phyloP scores from a whole-genome alignment of 106 monocot genomes.

The Cymbidium sinense region DNA sequence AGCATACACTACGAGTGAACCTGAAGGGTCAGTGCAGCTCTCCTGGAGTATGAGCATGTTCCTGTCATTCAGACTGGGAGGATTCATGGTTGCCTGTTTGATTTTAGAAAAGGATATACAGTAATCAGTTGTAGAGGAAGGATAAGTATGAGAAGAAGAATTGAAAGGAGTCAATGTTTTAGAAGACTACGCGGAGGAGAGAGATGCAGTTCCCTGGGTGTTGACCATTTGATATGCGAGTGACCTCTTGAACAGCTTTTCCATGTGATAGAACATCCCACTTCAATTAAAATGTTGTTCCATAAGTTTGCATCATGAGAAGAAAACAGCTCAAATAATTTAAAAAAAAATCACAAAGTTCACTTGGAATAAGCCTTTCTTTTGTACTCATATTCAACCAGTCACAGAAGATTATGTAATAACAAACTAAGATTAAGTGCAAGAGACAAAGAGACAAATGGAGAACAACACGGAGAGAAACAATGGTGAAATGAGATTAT shows the following conservation, averaged over 20 bases:
- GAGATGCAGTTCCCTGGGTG: conserved; percentile 54
- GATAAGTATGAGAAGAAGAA: neutral
- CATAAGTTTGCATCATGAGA: neutral
- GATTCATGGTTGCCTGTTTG: neutral
- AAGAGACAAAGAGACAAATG: neutral
- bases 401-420: too few species aligned
- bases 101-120: neutral
- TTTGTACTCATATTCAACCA: too few species aligned
- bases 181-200: conserved; percentile 37
- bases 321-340: too few species aligned
- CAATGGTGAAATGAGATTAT: neutral
- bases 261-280: conserved; percentile 78
- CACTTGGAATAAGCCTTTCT: too few species aligned
- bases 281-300: conserved; percentile 23
- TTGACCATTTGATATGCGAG: conserved; percentile 32
- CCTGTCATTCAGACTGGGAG: conserved; percentile 37
- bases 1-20: conserved; percentile 70
- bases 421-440: neutral
- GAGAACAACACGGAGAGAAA: neutral
- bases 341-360: too few species aligned
- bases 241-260: conserved; percentile 50
- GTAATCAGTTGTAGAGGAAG: too few species aligned
- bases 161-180: neutral
- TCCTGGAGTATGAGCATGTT: conserved; percentile 89
- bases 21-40: conserved; percentile 77